Evolutionary conservation across 2,329 filamentous ascomycete genomes (phyloP).

Genomic region (Calonectria fujianensis): DNA sequence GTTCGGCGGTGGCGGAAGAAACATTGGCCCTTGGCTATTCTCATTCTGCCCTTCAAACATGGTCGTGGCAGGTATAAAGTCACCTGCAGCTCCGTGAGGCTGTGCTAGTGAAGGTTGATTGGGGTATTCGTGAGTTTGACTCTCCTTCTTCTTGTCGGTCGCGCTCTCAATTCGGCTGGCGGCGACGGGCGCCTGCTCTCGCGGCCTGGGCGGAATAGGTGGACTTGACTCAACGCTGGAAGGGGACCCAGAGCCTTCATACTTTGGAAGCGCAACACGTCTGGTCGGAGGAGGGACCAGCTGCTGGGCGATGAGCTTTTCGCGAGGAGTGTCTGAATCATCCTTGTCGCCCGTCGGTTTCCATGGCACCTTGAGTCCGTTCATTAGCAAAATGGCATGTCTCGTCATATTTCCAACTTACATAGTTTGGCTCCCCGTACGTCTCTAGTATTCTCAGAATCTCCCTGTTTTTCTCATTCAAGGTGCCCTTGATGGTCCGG

Average conservation of each 20-base stretch:
- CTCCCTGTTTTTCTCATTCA: constrained; percentile 6
- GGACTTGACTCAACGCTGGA: neutral
- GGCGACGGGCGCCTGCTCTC: neutral
- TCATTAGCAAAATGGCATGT: neutral
- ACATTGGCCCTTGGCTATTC: neutral
- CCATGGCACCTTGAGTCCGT: neutral
- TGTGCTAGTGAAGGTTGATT: neutral
- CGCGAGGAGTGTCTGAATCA: constrained; percentile 6
- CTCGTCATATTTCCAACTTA: neutral
- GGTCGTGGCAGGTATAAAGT: neutral
- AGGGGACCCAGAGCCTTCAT: neutral
- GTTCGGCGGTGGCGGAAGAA: constrained; percentile 9
- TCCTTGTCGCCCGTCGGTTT: neutral
- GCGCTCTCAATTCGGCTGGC: neutral
- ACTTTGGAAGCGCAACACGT: neutral
- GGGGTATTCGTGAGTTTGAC: neutral
- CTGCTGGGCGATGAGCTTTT: neutral
- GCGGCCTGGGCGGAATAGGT: neutral
- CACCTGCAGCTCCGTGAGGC: neutral
- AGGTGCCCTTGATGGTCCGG: neutral
- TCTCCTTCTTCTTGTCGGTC: neutral
- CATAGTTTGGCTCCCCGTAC: neutral
- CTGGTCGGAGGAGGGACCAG: constrained; percentile 6
- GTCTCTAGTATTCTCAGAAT: constrained; percentile 11
- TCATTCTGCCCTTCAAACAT: neutral